Evolutionary conservation across 192 early-diverging fungal genomes (phyloP).

Genomic region (Rhizophlyctis rosea): DNA sequence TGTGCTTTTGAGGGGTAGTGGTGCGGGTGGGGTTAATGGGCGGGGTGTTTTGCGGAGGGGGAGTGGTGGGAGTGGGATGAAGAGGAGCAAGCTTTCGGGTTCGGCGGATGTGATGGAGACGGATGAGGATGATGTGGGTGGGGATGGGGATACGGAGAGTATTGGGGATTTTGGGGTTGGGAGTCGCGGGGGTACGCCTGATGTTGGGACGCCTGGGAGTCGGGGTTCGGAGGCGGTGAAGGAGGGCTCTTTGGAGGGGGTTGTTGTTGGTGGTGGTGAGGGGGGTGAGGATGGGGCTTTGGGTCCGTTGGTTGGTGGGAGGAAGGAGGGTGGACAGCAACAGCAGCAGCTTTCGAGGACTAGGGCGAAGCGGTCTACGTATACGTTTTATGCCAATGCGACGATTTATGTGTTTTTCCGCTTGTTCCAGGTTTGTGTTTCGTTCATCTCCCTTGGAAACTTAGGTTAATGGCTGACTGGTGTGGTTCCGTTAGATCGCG

Average conservation of each 20-base stretch:
- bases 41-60: constrained; percentile 14
- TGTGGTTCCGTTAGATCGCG: constrained; percentile 61
- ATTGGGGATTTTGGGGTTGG: constrained; percentile 2
- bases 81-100: constrained; percentile 9
- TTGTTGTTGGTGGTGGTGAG: constrained; percentile 1
- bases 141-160: constrained; percentile 19
- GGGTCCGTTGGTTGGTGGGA: background rate
- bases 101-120: constrained; percentile 20
- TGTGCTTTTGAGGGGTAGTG: background rate
- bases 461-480: constrained; percentile 3
- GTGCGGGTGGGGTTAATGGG: no score
- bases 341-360: constrained; percentile 9
- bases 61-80: constrained; percentile 2
- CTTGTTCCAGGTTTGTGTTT: constrained; percentile 64
- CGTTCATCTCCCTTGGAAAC: background rate
- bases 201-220: background rate
- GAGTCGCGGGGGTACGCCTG: constrained; percentile 6
- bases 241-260: no score
- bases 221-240: background rate
- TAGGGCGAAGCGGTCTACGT: constrained; percentile 26
- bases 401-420: constrained; percentile 86
- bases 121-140: constrained; percentile 35
- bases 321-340: constrained; percentile 11
- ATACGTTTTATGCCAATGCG: constrained; percentile 84
- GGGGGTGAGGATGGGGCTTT: no score